These are phyloP conservation scores for Coccomyxa sp. DNA, from an alignment of 139 green algal species.

Conservation along the genomic window DNA sequence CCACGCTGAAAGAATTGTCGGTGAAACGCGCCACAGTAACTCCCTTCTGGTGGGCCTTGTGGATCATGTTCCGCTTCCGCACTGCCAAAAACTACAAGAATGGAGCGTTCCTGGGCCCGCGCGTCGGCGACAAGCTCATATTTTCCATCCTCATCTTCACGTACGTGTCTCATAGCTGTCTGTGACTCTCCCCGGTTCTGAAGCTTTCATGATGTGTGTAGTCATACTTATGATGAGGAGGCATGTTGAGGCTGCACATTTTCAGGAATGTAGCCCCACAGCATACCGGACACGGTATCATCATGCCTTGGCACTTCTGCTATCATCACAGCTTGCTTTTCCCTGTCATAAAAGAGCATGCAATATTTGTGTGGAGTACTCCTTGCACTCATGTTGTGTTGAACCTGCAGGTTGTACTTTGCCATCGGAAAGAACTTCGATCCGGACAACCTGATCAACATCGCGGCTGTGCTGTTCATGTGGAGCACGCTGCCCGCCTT, in stretches of 20 bases:
- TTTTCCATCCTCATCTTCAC: constrained; percentile 55
- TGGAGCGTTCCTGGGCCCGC: constrained; percentile 54
- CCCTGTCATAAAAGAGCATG: too few species aligned
- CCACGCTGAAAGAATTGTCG: neutral
- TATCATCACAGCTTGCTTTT: too few species aligned
- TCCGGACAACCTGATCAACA: neutral
- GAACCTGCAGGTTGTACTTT: constrained; percentile 2
- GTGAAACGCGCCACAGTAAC: neutral
- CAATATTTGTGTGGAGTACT: too few species aligned
- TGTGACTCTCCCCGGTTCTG: neutral
- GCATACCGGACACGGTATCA: neutral
- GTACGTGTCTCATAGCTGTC: constrained; percentile 43
- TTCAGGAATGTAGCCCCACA: neutral
- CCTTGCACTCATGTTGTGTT: too few species aligned
- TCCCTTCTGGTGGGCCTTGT: neutral
- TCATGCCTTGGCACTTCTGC: neutral
- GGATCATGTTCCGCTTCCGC: neutral
- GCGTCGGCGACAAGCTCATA: constrained; percentile 69
- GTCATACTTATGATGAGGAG: too few species aligned
- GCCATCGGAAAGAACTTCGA: neutral
- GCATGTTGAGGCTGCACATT: neutral
- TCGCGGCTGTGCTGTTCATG: constrained; percentile 70
- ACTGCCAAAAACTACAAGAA: neutral
- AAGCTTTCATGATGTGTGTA: too few species aligned
- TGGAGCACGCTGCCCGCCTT: constrained; percentile 65